Conservation (phyloP, 805 yeast genomes). For the Millerozyma miso region DNA sequence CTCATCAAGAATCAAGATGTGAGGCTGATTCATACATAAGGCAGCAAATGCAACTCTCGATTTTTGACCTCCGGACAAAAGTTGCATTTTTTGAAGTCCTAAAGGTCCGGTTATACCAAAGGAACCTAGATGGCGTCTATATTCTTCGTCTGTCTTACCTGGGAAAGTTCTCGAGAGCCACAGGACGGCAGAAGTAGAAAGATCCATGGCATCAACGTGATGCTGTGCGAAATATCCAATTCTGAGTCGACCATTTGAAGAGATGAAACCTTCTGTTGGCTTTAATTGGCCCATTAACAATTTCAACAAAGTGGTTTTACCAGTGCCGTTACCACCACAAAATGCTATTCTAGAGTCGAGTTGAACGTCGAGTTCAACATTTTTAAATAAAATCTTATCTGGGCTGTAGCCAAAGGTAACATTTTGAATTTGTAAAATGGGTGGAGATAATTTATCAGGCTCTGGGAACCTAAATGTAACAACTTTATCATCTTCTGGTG, state of each 20-base stretch:
- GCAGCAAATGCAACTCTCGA: constrained; percentile 98
- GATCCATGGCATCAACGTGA: constrained; percentile 97
- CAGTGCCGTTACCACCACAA: constrained; percentile 99
- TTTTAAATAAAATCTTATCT: constrained; percentile 55
- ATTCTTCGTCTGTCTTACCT: constrained; percentile 93
- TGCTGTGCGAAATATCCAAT: constrained; percentile 98
- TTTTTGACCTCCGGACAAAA: constrained; percentile 96
- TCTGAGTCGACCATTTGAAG: constrained; percentile 80
- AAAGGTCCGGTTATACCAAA: constrained; percentile 95
- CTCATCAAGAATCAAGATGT: constrained; percentile 88
- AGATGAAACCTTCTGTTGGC: constrained; percentile 75
- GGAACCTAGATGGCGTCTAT: constrained; percentile 92
- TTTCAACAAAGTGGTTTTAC: constrained; percentile 93
- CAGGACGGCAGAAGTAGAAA: constrained; percentile 76
- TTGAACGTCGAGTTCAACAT: constrained; percentile 87
- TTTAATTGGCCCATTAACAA: constrained; percentile 71
- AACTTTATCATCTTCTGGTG: constrained; percentile 88
- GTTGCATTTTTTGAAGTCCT: constrained; percentile 85
- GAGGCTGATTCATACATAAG: constrained; percentile 84
- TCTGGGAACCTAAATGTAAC: constrained; percentile 91
- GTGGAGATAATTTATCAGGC: constrained; percentile 89
- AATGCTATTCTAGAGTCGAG: constrained; percentile 93
- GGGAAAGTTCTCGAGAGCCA: constrained; percentile 92
- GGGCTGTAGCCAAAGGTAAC: constrained; percentile 84
- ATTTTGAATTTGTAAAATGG: constrained; percentile 81